Evolutionary conservation across 495 filamentous ascomycete species (phyloP).

Genomic region (Daldinia bambusicola): DNA sequence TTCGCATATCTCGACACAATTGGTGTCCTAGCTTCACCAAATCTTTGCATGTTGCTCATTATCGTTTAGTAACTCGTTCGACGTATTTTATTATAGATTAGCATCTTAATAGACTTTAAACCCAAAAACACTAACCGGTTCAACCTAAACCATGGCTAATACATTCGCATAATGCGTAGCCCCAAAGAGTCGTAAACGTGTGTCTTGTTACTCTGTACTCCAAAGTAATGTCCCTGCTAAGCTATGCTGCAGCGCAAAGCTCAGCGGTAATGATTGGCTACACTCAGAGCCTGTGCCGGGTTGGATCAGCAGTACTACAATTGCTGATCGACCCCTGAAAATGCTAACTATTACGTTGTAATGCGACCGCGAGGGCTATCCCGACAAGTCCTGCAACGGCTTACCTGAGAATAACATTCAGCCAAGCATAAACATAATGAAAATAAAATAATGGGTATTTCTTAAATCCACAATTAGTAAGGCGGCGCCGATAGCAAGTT

Average conservation of each 20-base stretch:
- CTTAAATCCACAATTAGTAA: background rate
- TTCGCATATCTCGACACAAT: too few relatives aligned
- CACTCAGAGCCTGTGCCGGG: background rate
- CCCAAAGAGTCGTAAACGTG: too few relatives aligned
- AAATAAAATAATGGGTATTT: background rate
- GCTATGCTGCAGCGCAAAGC: background rate
- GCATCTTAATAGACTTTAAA: background rate
- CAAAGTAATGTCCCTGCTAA: too few relatives aligned
- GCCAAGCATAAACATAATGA: background rate
- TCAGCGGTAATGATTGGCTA: background rate
- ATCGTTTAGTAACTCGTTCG: background rate
- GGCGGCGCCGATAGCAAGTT: background rate
- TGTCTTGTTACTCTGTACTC: too few relatives aligned
- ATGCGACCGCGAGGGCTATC: background rate
- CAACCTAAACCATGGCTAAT: too few relatives aligned
- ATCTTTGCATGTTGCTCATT: background rate
- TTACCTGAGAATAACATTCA: background rate
- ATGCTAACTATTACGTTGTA: too few relatives aligned
- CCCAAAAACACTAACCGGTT: too few relatives aligned
- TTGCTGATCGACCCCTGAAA: background rate
- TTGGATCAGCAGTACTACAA: background rate
- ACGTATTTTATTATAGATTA: background rate
- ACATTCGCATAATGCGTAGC: too few relatives aligned
- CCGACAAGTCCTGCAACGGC: background rate
- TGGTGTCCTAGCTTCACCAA: background rate